phyloP scores from a whole-genome alignment of 1,139 yeast species.

The Diutina neorugosa region DNA sequence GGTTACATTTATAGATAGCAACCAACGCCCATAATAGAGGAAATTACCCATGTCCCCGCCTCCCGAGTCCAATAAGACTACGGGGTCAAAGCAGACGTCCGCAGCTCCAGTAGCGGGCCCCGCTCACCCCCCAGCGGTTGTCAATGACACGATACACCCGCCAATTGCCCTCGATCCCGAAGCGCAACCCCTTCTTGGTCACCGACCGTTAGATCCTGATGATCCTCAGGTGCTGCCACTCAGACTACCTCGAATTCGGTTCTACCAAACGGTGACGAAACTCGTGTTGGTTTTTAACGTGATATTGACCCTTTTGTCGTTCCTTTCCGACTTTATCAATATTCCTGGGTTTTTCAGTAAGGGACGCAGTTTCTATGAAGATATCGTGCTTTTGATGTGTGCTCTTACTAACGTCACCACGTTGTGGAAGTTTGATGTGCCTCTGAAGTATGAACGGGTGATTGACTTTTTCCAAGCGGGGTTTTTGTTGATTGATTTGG shows the following conservation, averaged over 20 bases:
- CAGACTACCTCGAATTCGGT: conserved; percentile 36
- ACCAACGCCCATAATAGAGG: background rate
- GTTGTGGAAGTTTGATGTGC: conserved; percentile 43
- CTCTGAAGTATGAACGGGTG: conserved; percentile 41
- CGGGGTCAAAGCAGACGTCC: background rate
- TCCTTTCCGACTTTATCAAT: conserved; percentile 47
- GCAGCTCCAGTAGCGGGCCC: background rate
- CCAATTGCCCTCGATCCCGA: background rate
- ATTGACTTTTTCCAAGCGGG: conserved; percentile 37
- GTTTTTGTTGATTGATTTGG: conserved; percentile 30
- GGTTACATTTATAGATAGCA: background rate
- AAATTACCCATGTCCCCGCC: background rate
- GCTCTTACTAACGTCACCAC: conserved; percentile 36
- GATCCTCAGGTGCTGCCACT: conserved; percentile 58
- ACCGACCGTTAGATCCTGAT: conserved; percentile 29
- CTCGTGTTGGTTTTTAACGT: conserved; percentile 26
- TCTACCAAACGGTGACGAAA: conserved; percentile 29
- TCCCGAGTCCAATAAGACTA: background rate
- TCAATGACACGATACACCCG: background rate
- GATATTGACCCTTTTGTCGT: conserved; percentile 31
- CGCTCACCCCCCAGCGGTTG: background rate
- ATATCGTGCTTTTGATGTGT: conserved; percentile 38
- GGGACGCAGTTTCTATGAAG: conserved; percentile 50
- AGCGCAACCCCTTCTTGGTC: background rate
- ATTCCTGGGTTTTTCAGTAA: conserved; percentile 46